Conservation (phyloP, 164 flowering plant genomes). For the Vitis labrusca region DNA sequence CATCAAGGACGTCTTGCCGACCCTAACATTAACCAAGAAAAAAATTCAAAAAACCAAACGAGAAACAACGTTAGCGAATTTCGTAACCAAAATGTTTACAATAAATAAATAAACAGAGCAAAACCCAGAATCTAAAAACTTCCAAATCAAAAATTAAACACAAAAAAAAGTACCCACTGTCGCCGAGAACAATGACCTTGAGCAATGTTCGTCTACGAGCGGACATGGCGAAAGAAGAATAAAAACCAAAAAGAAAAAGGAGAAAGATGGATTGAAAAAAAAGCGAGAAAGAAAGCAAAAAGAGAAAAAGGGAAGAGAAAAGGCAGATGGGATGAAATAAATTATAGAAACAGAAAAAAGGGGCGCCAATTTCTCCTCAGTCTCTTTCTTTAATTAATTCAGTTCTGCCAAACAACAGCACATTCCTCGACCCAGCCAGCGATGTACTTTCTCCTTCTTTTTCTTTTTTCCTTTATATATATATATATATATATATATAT, state of each 20-base stretch:
- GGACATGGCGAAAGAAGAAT: constrained; percentile 44
- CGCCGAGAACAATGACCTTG: constrained; percentile 95
- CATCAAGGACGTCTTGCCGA: constrained; percentile 94
- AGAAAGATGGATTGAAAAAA: background rate
- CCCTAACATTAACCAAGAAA: constrained; percentile 47
- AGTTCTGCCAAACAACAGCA: background rate
- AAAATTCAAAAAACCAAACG: background rate
- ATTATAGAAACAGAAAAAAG: constrained; percentile 3
- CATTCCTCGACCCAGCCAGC: background rate
- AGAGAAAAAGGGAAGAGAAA: background rate
- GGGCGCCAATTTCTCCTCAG: constrained; percentile 13
- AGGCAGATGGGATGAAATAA: too few species aligned
- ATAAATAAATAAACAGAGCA: background rate
- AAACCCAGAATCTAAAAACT: background rate
- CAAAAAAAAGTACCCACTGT: constrained; percentile 68
- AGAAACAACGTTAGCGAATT: too few species aligned
- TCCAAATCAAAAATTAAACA: background rate
- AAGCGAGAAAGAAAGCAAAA: background rate
- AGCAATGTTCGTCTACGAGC: constrained; percentile 77
- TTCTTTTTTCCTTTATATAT: too few species aligned
- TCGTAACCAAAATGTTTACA: too few species aligned
- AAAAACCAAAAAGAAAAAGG: too few species aligned
- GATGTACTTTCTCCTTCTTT: background rate
- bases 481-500: too few species aligned
- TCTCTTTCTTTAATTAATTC: background rate